Conservation (phyloP, 805 yeast species). For the Pichia heedii region DNA sequence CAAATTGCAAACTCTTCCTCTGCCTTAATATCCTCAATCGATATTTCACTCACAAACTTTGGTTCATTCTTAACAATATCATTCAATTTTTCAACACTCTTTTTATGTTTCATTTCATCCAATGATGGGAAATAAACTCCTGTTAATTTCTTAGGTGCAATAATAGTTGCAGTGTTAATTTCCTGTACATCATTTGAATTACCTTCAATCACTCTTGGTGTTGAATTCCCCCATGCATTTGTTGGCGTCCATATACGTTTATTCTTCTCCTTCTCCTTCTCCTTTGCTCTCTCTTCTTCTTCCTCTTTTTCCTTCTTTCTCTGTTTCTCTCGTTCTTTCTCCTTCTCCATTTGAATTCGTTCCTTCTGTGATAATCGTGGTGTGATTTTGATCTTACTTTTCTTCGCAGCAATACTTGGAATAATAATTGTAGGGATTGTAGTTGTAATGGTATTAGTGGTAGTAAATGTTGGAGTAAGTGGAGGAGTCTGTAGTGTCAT, state of each 20-base stretch:
- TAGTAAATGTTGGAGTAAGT: conserved; percentile 20
- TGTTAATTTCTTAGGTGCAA: conserved; percentile 35
- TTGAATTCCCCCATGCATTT: conserved; percentile 9
- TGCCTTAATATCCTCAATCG: conserved; percentile 63
- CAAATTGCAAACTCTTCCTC: conserved; percentile 81
- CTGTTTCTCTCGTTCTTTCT: conserved; percentile 11
- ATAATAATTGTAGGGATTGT: too few species aligned
- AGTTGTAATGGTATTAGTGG: not conserved
- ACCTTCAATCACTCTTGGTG: conserved; percentile 9
- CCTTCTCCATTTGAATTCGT: conserved; percentile 8
- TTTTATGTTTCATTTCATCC: conserved; percentile 5
- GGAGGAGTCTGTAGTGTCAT: too few species aligned
- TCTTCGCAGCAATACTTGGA: not conserved
- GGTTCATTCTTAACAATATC: not conserved
- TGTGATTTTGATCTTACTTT: conserved; percentile 3
- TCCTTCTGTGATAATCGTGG: conserved; percentile 16
- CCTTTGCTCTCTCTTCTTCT: not conserved
- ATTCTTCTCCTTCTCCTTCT: not conserved
- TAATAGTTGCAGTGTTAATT: conserved; percentile 11
- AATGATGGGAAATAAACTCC: conserved; percentile 16
- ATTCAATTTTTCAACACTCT: not conserved
- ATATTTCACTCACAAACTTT: conserved; percentile 4
- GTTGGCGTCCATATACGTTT: not conserved
- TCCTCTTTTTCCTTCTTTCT: not conserved
- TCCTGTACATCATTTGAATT: not conserved